These are phyloP conservation scores for Colletotrichum simmondsii DNA, from an alignment of 2,329 filamentous ascomycete genomes.

Conservation along the genomic window DNA sequence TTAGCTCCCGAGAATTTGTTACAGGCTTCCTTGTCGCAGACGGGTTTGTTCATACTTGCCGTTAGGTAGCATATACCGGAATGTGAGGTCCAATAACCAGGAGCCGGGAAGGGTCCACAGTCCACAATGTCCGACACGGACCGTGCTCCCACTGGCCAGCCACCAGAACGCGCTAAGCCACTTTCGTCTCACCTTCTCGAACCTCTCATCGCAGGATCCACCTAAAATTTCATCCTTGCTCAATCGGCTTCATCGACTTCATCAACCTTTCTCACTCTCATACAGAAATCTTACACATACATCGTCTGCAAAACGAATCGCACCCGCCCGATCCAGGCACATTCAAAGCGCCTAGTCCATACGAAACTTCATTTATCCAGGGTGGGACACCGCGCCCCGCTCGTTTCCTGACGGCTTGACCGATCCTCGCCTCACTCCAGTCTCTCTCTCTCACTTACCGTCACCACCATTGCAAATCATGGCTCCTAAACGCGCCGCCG, in stretches of 20 bases:
- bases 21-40: no score
- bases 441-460: neutral
- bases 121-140: neutral
- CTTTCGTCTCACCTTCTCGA: neutral
- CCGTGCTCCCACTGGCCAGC: neutral
- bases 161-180: neutral
- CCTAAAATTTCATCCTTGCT: slow-evolving; percentile 31
- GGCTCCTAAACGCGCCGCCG: slow-evolving; percentile 68
- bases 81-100: neutral
- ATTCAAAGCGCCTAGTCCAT: no score
- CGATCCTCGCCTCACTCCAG: neutral
- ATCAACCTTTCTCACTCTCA: neutral
- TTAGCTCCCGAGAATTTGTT: no score
- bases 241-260: neutral
- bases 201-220: slow-evolving; percentile 22
- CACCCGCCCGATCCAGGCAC: neutral
- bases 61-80: no score
- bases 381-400: neutral
- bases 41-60: no score
- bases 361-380: neutral
- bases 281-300: neutral
- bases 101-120: neutral
- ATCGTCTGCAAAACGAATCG: neutral
- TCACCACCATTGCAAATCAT: slow-evolving; percentile 50
- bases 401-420: neutral